phyloP scores from a whole-genome alignment of 805 yeast species.

The Candida adriatica region DNA sequence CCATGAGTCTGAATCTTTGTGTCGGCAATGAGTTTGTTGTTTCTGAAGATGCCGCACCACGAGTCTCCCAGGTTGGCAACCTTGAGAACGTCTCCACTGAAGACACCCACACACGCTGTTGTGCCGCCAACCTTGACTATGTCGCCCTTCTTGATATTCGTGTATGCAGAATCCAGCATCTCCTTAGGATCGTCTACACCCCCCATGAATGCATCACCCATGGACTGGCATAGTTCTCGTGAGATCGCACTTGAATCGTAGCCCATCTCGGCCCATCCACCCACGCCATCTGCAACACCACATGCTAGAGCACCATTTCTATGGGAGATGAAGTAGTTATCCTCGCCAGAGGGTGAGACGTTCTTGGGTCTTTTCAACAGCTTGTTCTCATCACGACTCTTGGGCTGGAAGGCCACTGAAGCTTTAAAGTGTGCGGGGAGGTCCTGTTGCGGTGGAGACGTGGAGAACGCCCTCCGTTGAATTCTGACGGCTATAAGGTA shows the following conservation, averaged over 20 bases:
- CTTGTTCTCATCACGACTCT: conserved; percentile 50
- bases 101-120: conserved; percentile 80
- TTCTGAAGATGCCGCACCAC: conserved; percentile 83
- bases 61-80: conserved; percentile 91
- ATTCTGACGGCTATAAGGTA: conserved; percentile 13
- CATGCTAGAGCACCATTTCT: conserved; percentile 33
- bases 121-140: conserved; percentile 87
- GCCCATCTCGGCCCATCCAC: conserved; percentile 94
- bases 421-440: conserved; percentile 39
- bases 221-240: conserved; percentile 61
- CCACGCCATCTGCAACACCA: conserved; percentile 96
- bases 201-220: conserved; percentile 29
- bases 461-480: conserved; percentile 6
- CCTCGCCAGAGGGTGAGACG: conserved; percentile 70
- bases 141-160: conserved; percentile 42
- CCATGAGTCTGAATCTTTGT: conserved; percentile 78
- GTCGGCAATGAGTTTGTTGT: conserved; percentile 50
- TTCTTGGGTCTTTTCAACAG: conserved; percentile 27
- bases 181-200: conserved; percentile 22
- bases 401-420: conserved; percentile 70
- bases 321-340: conserved; percentile 51
- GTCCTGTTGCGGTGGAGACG: conserved; percentile 8
- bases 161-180: conserved; percentile 52
- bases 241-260: conserved; percentile 85
- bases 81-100: conserved; percentile 46